Conservation (phyloP, 257 asterid genomes). For the Nicotiana paniculata region DNA sequence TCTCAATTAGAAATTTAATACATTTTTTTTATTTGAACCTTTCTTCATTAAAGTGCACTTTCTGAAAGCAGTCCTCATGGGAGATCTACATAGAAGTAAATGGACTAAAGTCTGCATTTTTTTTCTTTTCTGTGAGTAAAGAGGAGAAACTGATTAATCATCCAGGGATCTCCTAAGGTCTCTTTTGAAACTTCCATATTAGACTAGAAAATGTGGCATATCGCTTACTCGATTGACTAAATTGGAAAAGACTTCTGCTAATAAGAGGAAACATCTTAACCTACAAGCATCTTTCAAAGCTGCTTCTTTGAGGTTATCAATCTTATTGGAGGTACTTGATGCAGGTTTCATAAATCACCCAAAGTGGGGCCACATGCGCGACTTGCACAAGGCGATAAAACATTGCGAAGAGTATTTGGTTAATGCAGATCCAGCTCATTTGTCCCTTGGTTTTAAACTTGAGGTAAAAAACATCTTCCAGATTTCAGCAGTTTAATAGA, state of each 20-base stretch:
- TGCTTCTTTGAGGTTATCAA: background rate
- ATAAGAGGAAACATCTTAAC: background rate
- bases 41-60: too few species aligned
- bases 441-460: conserved; percentile 58
- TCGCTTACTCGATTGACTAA: background rate
- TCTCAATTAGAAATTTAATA: too few species aligned
- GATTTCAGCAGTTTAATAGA: background rate
- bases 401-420: conserved; percentile 71
- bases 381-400: conserved; percentile 59
- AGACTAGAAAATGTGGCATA: too few species aligned
- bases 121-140: too few species aligned
- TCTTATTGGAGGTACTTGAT: conserved; percentile 11
- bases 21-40: too few species aligned
- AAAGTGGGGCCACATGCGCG: conserved; percentile 79
- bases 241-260: background rate
- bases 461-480: conserved; percentile 35
- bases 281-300: background rate
- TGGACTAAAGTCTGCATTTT: too few species aligned
- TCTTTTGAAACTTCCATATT: too few species aligned
- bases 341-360: conserved; percentile 66
- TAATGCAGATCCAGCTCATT: conserved; percentile 42
- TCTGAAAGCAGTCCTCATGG: too few species aligned
- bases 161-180: too few species aligned
- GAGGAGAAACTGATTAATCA: too few species aligned
- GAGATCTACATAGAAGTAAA: too few species aligned